Evolutionary conservation across 2,329 filamentous ascomycete species (phyloP), one percentile per base, ranked within the genome.

Genomic region (Lasiodiplodia gonubiensis): DNA sequence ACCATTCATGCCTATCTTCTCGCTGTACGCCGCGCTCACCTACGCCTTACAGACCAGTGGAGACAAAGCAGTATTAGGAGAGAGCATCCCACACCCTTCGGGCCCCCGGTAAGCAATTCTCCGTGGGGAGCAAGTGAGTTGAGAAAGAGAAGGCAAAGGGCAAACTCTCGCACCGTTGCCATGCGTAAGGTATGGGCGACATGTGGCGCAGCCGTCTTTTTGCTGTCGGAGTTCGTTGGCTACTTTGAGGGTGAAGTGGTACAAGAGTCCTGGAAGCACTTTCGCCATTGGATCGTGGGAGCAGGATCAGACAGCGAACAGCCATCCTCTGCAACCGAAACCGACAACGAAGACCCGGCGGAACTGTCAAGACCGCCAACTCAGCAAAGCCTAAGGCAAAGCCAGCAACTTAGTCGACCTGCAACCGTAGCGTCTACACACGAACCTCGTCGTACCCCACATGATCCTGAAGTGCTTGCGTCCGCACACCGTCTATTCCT

Each of bases 201-300:
- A 0, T 90, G 91, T 72, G 93, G 92, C 74, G 92, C 93, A 2
- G 90, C 92, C 1, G 87, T 97, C 4, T 97, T 97, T 80, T 91
- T 98, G 72, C 84, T 98, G 3, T 92, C 92, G 0, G 94, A 97
- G 76, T 90, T 92, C 16, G 91, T 94, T 71, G 89, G 89, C 3
- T 98, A 97, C 73, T 88, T 98, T 53, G 94, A 97, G 77, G 92
- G 92, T 1, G 93, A 97, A 74, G 90, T 98, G 7, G 90, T 97
- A 16, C 88, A 89, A 68, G 89, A 89, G 37, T 89, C 92, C 1
- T 97, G 93, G 88, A 86, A 90, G 18, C 89, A 91, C 63, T 94
- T 98, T 72, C 87, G 91, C 64, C 77, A 79, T 16, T 97, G 94
- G 93, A 82, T 97, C 21, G 83, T 84, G 33, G 72, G 72, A 14